Conservation (phyloP, 2,329 filamentous ascomycete genomes). For the Calonectria henricotiae region DNA sequence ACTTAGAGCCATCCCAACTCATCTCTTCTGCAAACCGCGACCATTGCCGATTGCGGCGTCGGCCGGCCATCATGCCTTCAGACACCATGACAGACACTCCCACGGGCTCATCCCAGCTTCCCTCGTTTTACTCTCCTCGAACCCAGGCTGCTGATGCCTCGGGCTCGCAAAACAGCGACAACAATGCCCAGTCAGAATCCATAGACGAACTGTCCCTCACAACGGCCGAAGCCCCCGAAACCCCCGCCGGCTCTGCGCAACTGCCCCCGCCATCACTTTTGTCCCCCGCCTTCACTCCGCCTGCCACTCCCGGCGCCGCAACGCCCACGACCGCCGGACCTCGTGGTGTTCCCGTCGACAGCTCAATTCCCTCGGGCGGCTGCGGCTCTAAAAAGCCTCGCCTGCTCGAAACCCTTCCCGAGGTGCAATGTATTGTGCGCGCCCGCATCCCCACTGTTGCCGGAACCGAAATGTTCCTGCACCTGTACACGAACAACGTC, state of each 20-base stretch:
- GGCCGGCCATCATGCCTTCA: slow-evolving; percentile 51
- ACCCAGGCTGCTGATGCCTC: slow-evolving; percentile 53
- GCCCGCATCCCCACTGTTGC: slow-evolving; percentile 94
- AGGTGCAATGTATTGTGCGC: slow-evolving; percentile 94
- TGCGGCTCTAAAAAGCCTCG: slow-evolving; percentile 78
- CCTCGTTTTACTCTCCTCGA: slow-evolving; percentile 66
- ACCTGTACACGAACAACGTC: slow-evolving; percentile 92
- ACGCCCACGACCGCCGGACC: slow-evolving; percentile 66
- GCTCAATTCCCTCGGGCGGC: slow-evolving; percentile 71
- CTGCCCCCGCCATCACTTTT: slow-evolving; percentile 79
- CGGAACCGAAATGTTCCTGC: slow-evolving; percentile 96
- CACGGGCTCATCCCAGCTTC: slow-evolving; percentile 59
- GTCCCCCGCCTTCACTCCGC: slow-evolving; percentile 88
- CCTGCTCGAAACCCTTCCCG: slow-evolving; percentile 82
- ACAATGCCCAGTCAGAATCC: slow-evolving; percentile 46
- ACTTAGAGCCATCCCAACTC: slow-evolving; percentile 35
- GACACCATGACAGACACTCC: slow-evolving; percentile 52
- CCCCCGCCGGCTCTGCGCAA: slow-evolving; percentile 45
- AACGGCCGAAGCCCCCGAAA: slow-evolving; percentile 43
- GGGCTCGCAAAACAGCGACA: slow-evolving; percentile 39
- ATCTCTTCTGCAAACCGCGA: slow-evolving; percentile 36
- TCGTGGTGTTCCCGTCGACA: slow-evolving; percentile 74
- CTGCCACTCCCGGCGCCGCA: slow-evolving; percentile 74
- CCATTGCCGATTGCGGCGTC: slow-evolving; percentile 47
- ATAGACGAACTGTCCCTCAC: slow-evolving; percentile 60